Conservation (phyloP, 1,284 basidiomycete species). For the Boletus sp. region DNA sequence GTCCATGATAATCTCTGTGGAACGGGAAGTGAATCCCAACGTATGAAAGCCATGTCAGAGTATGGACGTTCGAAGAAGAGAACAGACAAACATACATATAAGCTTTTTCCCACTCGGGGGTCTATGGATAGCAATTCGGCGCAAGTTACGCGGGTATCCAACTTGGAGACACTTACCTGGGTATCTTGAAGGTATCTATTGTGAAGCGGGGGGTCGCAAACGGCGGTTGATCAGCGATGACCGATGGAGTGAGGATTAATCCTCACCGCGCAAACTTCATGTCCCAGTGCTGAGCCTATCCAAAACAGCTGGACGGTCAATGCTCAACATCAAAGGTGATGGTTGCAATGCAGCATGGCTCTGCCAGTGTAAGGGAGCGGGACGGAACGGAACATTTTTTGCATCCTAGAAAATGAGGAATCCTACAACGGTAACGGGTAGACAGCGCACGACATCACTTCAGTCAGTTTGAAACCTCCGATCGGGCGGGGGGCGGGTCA, state of each 20-base stretch:
- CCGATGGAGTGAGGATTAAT: not conserved
- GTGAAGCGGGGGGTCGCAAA: not conserved
- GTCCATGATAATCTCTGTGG: conserved; percentile 63
- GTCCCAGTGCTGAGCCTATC: not conserved
- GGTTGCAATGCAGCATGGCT: not conserved
- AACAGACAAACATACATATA: conserved; percentile 56
- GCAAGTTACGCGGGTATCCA: not conserved
- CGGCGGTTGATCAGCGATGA: conserved; percentile 7
- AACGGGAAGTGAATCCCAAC: not conserved
- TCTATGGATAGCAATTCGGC: conserved; percentile 38
- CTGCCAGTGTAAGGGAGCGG: conserved; percentile 12
- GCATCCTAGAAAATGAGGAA: conserved; percentile 7
- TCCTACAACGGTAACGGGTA: conserved; percentile 1
- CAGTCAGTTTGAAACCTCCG: conserved; percentile 17
- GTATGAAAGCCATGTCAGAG: conserved; percentile 3
- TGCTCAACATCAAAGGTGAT: not conserved
- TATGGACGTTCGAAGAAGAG: not conserved
- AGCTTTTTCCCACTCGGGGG: conserved; percentile 77
- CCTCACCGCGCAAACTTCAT: conserved; percentile 59
- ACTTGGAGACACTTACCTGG: conserved; percentile 42
- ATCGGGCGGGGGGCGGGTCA: conserved; percentile 7
- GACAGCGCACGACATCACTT: conserved; percentile 1
- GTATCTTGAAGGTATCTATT: conserved; percentile 64
- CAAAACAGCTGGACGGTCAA: not conserved
- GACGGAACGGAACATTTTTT: conserved; percentile 11